Percentiles rank a stretch among this genome's conserved stretches.
phyloP scores from a whole-genome alignment of 192 early-diverging fungal species.

The Borealophlyctis nickersoniae region DNA sequence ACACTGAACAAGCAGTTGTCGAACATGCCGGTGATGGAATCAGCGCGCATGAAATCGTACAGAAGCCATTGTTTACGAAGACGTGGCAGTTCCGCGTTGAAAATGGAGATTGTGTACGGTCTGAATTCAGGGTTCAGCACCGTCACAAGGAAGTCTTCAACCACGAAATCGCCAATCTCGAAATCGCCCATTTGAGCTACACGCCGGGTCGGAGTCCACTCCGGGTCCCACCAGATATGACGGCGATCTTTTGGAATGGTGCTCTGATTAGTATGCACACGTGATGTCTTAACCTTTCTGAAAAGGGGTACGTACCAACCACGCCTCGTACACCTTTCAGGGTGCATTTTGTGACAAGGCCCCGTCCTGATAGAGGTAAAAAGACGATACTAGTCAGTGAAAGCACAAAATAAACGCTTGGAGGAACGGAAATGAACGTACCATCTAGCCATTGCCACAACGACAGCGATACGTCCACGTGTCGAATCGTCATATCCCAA shows the following conservation, averaged over 20 bases:
- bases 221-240: constrained; percentile 73
- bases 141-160: constrained; percentile 86
- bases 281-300: no score
- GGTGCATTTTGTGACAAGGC: constrained; percentile 72
- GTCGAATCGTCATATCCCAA: constrained; percentile 79
- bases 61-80: constrained; percentile 92
- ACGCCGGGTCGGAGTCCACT: constrained; percentile 58
- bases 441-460: constrained; percentile 90
- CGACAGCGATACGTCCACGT: constrained; percentile 79
- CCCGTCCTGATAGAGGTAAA: constrained; percentile 20
- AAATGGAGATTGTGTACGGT: constrained; percentile 83
- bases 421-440: constrained; percentile 41
- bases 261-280: no score
- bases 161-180: constrained; percentile 73
- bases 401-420: background rate
- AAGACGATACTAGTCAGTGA: background rate
- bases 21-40: constrained; percentile 85
- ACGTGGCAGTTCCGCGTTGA: constrained; percentile 73
- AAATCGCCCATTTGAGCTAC: constrained; percentile 74
- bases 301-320: constrained; percentile 44
- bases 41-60: constrained; percentile 85
- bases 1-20: constrained; percentile 94
- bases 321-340: constrained; percentile 87
- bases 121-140: constrained; percentile 84
- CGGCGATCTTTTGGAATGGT: constrained; percentile 67